Percentiles rank a stretch among this genome's conserved stretches.
Evolutionary conservation across 768 basidiomycete genomes (phyloP).

Genomic region (Lactarius psammicola): DNA sequence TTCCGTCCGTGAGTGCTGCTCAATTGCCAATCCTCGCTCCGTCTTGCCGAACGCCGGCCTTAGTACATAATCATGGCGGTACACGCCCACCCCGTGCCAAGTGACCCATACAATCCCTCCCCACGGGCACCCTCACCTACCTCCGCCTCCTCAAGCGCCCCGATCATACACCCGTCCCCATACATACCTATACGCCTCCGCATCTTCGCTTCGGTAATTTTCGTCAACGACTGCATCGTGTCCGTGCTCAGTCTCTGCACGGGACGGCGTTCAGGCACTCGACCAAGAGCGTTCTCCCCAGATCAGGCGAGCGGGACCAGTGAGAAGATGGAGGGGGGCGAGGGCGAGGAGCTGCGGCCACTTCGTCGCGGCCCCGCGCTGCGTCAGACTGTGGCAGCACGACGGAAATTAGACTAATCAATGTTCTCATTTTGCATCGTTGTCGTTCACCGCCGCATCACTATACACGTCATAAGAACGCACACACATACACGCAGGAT

Average conservation of each 20-base stretch:
- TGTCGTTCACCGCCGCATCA: slow-evolving; percentile 1
- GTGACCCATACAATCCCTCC: slow-evolving; percentile 70
- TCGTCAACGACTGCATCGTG: slow-evolving; percentile 71
- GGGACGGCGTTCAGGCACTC: slow-evolving; percentile 23
- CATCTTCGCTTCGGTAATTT: slow-evolving; percentile 70
- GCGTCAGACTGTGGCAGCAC: slow-evolving; percentile 12
- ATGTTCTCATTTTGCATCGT: background rate
- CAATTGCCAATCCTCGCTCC: background rate
- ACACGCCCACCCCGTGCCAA: slow-evolving; percentile 69
- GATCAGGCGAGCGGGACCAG: slow-evolving; percentile 44
- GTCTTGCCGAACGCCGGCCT: slow-evolving; percentile 5
- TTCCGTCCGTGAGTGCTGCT: slow-evolving; percentile 60
- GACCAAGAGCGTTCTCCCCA: slow-evolving; percentile 28
- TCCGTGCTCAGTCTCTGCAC: slow-evolving; percentile 56
- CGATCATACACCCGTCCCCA: slow-evolving; percentile 65
- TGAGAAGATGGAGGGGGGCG: slow-evolving; percentile 64
- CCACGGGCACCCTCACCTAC: slow-evolving; percentile 30
- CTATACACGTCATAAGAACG: background rate
- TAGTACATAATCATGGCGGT: slow-evolving; percentile 86
- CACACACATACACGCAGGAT: background rate
- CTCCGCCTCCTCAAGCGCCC: slow-evolving; percentile 16
- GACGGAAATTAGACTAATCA: slow-evolving; percentile 24
- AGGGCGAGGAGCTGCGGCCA: slow-evolving; percentile 35
- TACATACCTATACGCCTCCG: slow-evolving; percentile 78
- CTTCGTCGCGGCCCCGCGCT: slow-evolving; percentile 17